Conservation (phyloP, 805 yeast species). For the Yarrowia sp. region DNA sequence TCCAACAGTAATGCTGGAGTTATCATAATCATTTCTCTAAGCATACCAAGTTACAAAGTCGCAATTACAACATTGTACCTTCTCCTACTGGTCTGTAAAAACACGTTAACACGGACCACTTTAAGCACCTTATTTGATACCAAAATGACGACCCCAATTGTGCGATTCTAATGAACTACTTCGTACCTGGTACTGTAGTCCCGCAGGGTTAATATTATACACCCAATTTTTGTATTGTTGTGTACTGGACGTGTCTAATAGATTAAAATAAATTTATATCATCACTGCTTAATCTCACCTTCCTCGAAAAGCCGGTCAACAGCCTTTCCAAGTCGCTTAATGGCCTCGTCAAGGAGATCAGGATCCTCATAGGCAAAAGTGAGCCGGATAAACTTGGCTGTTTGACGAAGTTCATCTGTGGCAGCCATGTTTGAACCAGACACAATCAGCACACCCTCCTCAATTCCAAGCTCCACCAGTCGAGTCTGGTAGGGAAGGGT, state of each 20-base stretch:
- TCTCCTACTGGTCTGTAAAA: no score
- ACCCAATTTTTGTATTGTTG: no score
- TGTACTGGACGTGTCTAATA: background rate
- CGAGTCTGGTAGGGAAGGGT: background rate
- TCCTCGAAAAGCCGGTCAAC: conserved; percentile 3
- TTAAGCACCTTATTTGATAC: no score
- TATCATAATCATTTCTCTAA: no score
- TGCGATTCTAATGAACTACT: no score
- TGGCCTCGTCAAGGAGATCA: conserved; percentile 18
- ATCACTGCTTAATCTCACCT: background rate
- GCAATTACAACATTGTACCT: no score
- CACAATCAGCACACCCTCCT: conserved; percentile 18
- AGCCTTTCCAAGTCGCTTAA: conserved; percentile 5
- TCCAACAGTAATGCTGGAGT: no score
- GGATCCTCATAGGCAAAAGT: conserved; percentile 26
- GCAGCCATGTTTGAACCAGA: conserved; percentile 24
- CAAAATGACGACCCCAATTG: no score
- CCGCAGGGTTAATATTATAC: no score
- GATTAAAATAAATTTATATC: background rate
- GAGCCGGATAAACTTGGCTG: background rate
- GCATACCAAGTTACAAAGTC: no score
- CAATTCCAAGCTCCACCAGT: conserved; percentile 1
- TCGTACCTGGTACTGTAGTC: no score
- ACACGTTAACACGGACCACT: no score
- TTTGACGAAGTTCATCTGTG: background rate